Evolutionary conservation across 768 basidiomycete genomes (phyloP), one percentile per base, ranked within the genome.

Genomic region (Russula abietina): DNA sequence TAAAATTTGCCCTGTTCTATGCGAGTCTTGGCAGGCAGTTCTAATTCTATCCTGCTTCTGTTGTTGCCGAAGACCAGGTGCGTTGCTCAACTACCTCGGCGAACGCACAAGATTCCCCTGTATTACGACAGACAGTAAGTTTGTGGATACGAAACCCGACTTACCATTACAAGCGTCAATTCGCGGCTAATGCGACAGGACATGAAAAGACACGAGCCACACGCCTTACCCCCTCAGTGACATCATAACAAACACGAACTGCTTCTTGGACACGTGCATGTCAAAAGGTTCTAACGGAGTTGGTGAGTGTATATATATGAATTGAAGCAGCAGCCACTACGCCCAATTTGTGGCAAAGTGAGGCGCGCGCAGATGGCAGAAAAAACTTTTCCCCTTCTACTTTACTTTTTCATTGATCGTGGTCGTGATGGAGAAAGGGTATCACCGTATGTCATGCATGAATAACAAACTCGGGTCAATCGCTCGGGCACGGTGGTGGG

Each of bases 271-370:
- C 45, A 22, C 4, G n/a, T 22, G n/a, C 11, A 46, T 46, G 45
- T 46, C 43, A 43, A 43, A n/a, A 3, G 28, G 19, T n/a, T 19
- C 46, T 12, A 26, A 24, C 11, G 12, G 22, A 4, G n/a, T 12
- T 22, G n/a, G 11, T 24, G 11, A 12, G 12, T 48, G 7, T 10
- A 19, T 9, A 9, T 19, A 51, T 51, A 19, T 9, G 17, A 30
- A 51, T 51, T 10, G 50, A 51, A 51, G 50, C 30, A 17, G 6
- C 28, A 51, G 17, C n/a, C n/a, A n/a, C n/a, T 51, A 19, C 50
- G 50, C 50, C 50, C 50, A 51, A 51, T 51, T 32, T 51, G 50
- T 51, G 50, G 50, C 50, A 51, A 51, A n/a, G 17, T 17, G 17
- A 17, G 1, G 46, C 12, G 48, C 26, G 48, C 48, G 48, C 48